Evolutionary conservation across 352 stramenopile species (phyloP).

Genomic region (Pythium myriotylum): DNA sequence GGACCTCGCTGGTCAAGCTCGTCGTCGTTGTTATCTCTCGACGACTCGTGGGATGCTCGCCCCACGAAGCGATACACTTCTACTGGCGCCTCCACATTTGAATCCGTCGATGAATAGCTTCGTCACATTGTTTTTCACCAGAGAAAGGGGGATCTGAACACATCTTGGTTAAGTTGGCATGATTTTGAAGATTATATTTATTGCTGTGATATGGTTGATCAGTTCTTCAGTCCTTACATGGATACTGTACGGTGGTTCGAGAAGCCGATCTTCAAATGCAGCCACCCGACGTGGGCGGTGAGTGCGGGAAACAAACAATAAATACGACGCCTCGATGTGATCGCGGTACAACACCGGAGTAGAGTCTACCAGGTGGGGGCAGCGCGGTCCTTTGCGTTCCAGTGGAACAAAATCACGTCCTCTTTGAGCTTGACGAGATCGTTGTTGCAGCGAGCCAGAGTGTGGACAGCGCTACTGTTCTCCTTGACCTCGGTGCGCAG

Average conservation of each 20-base stretch:
- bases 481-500: constrained; percentile 72
- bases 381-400: constrained; percentile 73
- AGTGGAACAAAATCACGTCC: constrained; percentile 86
- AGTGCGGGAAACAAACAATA: constrained; percentile 19
- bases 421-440: constrained; percentile 86
- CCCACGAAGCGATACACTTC: not conserved
- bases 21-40: constrained; percentile 15
- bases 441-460: constrained; percentile 73
- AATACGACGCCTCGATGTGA: constrained; percentile 23
- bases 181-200: not conserved
- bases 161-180: constrained; percentile 1
- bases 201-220: not conserved
- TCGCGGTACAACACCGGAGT: not conserved
- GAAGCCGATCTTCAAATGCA: constrained; percentile 4
- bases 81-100: constrained; percentile 3
- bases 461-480: constrained; percentile 73
- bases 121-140: not conserved
- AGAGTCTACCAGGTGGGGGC: constrained; percentile 38
- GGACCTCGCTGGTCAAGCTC: constrained; percentile 11
- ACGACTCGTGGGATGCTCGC: constrained; percentile 7
- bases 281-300: not conserved
- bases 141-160: too few relatives aligned
- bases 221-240: not conserved
- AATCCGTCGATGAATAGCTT: constrained; percentile 6
- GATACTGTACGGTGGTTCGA: constrained; percentile 15